Conservation (phyloP, 78 protist genomes). For the Dictyostelium firmibasis region DNA sequence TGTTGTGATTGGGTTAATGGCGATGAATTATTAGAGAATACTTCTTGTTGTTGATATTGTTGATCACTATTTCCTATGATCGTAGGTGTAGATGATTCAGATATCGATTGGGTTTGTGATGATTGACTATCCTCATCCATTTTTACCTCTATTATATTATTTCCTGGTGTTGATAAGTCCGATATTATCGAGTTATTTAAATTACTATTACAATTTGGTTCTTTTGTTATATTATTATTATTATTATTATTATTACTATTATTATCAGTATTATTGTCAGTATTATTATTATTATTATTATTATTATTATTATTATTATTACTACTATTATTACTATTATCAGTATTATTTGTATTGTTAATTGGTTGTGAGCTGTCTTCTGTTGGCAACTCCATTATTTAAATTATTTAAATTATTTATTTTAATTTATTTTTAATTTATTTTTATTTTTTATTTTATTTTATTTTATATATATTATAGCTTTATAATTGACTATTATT, state of each 20-base stretch:
- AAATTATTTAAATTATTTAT: not conserved
- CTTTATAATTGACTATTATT: not conserved
- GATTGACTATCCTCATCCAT: not conserved
- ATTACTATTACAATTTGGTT: not conserved
- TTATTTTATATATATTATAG: not conserved
- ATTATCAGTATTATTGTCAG: not conserved
- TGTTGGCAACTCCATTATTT: not conserved
- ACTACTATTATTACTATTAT: not conserved
- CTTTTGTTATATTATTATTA: not conserved
- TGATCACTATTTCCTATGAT: not conserved
- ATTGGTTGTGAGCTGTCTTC: not conserved
- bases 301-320: not conserved
- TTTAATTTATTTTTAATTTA: not conserved
- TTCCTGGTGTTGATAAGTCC: conserved; percentile 5
- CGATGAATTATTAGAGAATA: not conserved
- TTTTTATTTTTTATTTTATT: no score
- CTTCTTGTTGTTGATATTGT: not conserved
- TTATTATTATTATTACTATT: no score
- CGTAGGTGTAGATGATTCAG: not conserved
- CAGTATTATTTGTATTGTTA: not conserved
- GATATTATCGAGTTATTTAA: not conserved
- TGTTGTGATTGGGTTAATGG: not conserved
- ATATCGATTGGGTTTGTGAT: not conserved
- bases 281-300: not conserved
- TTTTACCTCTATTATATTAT: not conserved